Evolutionary conservation across 169 alveolate genomes (phyloP).

Genomic region (Plasmodium falciparum): DNA sequence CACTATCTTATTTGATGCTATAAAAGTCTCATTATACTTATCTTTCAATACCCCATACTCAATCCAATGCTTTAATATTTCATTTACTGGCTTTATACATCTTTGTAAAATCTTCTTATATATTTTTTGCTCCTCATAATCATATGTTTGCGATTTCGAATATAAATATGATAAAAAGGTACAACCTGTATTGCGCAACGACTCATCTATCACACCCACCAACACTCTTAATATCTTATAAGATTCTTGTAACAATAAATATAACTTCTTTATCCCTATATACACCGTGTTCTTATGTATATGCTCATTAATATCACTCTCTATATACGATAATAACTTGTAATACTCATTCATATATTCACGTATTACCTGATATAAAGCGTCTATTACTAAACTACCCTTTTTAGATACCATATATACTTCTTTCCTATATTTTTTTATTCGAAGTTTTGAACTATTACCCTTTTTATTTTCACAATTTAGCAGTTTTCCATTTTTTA

Average conservation of each 20-base stretch:
- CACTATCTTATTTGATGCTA: slow-evolving; percentile 30
- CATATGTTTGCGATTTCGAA: slow-evolving; percentile 62
- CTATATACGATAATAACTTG: slow-evolving; percentile 49
- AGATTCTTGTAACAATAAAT: slow-evolving; percentile 41
- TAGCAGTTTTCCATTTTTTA: not conserved
- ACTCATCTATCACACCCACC: slow-evolving; percentile 62
- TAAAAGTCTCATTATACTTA: slow-evolving; percentile 57
- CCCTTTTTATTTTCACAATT: not conserved
- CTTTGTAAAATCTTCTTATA: slow-evolving; percentile 41
- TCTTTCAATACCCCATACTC: slow-evolving; percentile 49
- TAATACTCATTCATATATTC: slow-evolving; percentile 65
- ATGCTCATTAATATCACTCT: slow-evolving; percentile 72
- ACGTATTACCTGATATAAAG: slow-evolving; percentile 46
- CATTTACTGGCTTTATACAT: slow-evolving; percentile 51
- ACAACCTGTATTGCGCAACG: slow-evolving; percentile 49
- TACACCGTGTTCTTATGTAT: slow-evolving; percentile 67
- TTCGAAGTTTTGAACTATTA: not conserved
- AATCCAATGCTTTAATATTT: slow-evolving; percentile 53
- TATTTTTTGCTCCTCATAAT: slow-evolving; percentile 58
- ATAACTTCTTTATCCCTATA: slow-evolving; percentile 49
- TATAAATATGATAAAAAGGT: slow-evolving; percentile 46
- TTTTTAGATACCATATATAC: not conserved
- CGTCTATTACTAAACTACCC: slow-evolving; percentile 65
- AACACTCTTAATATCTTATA: slow-evolving; percentile 60
- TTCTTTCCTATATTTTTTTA: not conserved